Conservation (phyloP, 345 rosid genomes). For the Gossypium herbaceum region DNA sequence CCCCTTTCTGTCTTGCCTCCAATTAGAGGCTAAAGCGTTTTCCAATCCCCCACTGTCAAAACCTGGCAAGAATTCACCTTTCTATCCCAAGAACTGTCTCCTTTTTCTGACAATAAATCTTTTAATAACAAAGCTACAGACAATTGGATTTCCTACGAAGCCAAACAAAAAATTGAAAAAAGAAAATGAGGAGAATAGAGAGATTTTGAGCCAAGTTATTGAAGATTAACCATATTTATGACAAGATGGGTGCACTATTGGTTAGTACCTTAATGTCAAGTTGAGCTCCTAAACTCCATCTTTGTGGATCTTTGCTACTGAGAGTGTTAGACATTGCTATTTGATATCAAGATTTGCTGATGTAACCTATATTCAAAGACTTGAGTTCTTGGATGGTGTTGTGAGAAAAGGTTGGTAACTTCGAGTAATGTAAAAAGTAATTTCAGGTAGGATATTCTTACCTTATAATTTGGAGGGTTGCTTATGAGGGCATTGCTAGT, state of each 20-base stretch:
- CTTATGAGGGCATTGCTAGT: not conserved
- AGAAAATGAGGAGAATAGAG: not conserved
- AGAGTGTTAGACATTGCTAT: not conserved
- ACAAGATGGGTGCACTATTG: not conserved
- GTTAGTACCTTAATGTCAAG: not conserved
- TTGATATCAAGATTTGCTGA: not conserved
- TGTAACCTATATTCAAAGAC: not conserved
- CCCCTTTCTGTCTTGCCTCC: not conserved
- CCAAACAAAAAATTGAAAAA: not conserved
- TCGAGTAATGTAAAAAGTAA: not conserved
- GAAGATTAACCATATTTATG: not conserved
- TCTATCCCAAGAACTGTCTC: not conserved
- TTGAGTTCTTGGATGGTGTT: not conserved
- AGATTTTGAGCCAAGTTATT: not conserved
- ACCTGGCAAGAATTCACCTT: not conserved
- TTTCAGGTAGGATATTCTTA: slow-evolving; percentile 4
- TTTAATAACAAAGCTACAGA: not conserved
- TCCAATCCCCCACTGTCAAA: not conserved
- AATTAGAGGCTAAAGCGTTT: not conserved
- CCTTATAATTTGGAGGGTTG: slow-evolving; percentile 1
- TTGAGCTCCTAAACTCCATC: not conserved
- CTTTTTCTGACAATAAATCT: not conserved
- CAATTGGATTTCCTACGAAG: not conserved
- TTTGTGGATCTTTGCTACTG: slow-evolving; percentile 3
- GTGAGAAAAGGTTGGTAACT: not conserved